A percentile compares a stretch with the other conserved stretches of the same genome.
Conservation (phyloP, 805 yeast species). For the Schwanniomyces occidentalis region DNA sequence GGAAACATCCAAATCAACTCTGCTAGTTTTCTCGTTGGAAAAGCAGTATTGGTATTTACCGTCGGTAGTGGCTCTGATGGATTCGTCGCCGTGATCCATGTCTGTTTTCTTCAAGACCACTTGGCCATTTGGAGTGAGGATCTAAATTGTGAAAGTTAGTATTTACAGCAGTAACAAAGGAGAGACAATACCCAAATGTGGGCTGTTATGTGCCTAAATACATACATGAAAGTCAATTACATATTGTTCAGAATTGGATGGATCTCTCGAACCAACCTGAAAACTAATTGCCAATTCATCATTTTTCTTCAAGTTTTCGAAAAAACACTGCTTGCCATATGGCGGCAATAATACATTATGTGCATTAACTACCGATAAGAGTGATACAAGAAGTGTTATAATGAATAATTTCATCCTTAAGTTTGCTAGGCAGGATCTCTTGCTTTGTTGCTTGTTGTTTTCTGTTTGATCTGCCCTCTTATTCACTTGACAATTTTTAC, state of each 20-base stretch:
- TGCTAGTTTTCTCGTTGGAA: constrained; percentile 75
- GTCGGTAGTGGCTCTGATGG: constrained; percentile 58
- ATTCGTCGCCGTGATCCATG: constrained; percentile 79
- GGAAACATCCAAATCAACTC: constrained; percentile 84
- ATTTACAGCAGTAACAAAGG: not conserved
- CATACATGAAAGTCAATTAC: constrained; percentile 57
- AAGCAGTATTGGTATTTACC: constrained; percentile 91
- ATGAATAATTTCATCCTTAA: constrained; percentile 6
- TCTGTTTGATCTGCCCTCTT: constrained; percentile 1
- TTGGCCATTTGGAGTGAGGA: constrained; percentile 44
- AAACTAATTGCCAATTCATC: constrained; percentile 86
- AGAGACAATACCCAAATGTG: no score
- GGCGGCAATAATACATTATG: constrained; percentile 85
- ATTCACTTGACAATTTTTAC: not conserved
- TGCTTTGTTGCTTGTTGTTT: not conserved
- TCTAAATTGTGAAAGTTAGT: constrained; percentile 12
- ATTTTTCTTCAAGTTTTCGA: constrained; percentile 74
- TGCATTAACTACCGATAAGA: constrained; percentile 39
- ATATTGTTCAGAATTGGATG: constrained; percentile 64
- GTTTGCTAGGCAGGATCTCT: not conserved
- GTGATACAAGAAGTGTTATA: constrained; percentile 7
- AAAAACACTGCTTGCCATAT: constrained; percentile 84
- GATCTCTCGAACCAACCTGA: constrained; percentile 92
- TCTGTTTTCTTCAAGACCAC: constrained; percentile 50
- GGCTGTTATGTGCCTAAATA: constrained; percentile 11